Base-by-base conservation (phyloP, 441 rosid species). In the Erodium texanum region DNA sequence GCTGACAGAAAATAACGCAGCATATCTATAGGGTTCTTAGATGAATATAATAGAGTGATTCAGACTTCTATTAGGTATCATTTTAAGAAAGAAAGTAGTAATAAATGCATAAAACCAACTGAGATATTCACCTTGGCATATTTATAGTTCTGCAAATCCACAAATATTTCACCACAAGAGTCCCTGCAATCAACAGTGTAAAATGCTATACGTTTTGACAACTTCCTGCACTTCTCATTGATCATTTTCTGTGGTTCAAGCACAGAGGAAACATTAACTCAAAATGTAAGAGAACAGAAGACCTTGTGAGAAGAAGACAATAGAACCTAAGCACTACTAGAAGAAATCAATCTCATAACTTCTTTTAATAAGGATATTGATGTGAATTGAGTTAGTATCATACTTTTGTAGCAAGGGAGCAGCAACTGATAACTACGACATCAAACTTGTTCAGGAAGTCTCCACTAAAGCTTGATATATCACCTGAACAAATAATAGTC, bases 131-230 rank as follows among this genome's bases (percentile, higher is more conserved):
- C 95, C 95, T 84, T 83, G 19, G 84, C 45, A 64, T 81, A 85
- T 68, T 79, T 81, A 72, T 86, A 84, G 48, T 80, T 78, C 78
- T 85, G 90, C 71, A 92, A 78, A 76, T 92, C 96, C 23, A 86
- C 93, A 69, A 92, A 92, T 27, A 92, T 85, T 82, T 92, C 95
- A 65, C 95, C 95, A 66, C 85, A 86, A 2, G 88, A 88, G 73
- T 81, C 89, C 76, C 93, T 85, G 71, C 93, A 85, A 56, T 89
- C 96, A 23, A 92, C 86, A 0, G 86, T 75, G 67, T 89, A 92
- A 78, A 92, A 92, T 66, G 96, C 89, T n/a, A 89, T 76, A 3
- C 84, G 89, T 82, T 87, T 92, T n/a, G 84, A 67, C 68, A 78
- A 71, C 78, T 85, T 83, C 66, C 91, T 78, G 68, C 98, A 92